These are phyloP conservation scores for Fusarium coicis DNA, from an alignment of 2,329 filamentous ascomycete genomes.

Conservation along the genomic window DNA sequence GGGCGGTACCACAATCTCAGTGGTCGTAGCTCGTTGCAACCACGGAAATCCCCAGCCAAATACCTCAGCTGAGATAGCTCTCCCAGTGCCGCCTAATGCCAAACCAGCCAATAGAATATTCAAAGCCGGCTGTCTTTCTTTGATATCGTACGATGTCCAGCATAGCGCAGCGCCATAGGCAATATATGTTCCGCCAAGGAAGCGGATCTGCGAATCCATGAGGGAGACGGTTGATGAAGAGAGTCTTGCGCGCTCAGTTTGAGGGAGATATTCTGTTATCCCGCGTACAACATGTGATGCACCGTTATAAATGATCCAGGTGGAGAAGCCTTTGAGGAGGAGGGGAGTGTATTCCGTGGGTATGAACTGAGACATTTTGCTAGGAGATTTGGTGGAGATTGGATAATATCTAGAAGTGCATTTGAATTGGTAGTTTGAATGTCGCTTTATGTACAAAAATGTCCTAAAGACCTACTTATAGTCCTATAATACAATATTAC, in stretches of 20 bases:
- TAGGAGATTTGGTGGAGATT: accelerated
- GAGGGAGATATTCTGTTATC: not conserved
- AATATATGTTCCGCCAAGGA: not conserved
- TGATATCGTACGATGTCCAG: not conserved
- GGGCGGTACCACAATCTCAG: not conserved
- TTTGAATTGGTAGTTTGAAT: accelerated
- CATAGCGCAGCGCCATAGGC: not conserved
- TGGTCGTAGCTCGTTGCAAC: not conserved
- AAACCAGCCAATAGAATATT: not conserved
- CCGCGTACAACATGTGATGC: not conserved
- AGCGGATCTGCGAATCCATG: not conserved
- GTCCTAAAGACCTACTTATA: accelerated
- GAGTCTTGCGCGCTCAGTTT: not conserved
- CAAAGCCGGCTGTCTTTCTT: not conserved
- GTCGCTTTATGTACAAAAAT: too few relatives aligned
- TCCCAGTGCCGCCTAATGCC: not conserved
- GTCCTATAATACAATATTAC: accelerated
- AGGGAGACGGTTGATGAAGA: not conserved
- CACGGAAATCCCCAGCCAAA: not conserved
- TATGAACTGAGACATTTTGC: not conserved
- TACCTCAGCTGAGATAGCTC: not conserved
- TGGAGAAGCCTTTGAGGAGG: not conserved
- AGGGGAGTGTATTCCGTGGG: not conserved
- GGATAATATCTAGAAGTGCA: too few relatives aligned
- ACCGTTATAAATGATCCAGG: not conserved